Evolutionary conservation across 805 yeast species (phyloP).

Genomic region (Suhomyces kilbournensis): DNA sequence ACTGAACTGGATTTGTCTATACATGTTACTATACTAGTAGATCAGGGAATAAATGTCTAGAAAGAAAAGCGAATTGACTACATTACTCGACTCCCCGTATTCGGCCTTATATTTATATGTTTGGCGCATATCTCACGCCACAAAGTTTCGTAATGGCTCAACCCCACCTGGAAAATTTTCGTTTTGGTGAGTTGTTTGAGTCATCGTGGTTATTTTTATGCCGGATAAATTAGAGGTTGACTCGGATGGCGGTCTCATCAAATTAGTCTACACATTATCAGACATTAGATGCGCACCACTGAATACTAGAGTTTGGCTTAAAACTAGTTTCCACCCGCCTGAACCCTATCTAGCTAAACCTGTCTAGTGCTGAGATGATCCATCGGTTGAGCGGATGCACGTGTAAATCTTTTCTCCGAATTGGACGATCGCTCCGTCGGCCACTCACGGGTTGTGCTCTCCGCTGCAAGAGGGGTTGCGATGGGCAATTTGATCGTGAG

Average conservation of each 20-base stretch:
- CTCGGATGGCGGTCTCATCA: not conserved
- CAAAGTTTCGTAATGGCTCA: not conserved
- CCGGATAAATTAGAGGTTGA: not conserved
- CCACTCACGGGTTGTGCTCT: not conserved
- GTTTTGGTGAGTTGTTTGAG: not conserved
- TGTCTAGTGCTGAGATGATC: not conserved
- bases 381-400: slow-evolving; percentile 3
- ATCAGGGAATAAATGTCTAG: not conserved
- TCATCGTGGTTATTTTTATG: slow-evolving; percentile 1
- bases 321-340: not conserved
- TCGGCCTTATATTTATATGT: not conserved
- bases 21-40: slow-evolving; percentile 1
- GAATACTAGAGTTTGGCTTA: not conserved
- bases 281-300: not conserved
- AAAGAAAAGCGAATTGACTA: not conserved
- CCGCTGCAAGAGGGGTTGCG: not conserved
- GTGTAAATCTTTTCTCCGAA: slow-evolving; percentile 2
- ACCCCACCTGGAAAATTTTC: slow-evolving; percentile 7
- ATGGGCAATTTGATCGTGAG: not conserved
- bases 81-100: not conserved
- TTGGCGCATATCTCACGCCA: not conserved
- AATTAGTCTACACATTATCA: not conserved
- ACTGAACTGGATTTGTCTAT: slow-evolving; percentile 3
- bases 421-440: not conserved
- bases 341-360: not conserved